phyloP scores from a whole-genome alignment of 805 yeast genomes.

The Candida wancherniae region DNA sequence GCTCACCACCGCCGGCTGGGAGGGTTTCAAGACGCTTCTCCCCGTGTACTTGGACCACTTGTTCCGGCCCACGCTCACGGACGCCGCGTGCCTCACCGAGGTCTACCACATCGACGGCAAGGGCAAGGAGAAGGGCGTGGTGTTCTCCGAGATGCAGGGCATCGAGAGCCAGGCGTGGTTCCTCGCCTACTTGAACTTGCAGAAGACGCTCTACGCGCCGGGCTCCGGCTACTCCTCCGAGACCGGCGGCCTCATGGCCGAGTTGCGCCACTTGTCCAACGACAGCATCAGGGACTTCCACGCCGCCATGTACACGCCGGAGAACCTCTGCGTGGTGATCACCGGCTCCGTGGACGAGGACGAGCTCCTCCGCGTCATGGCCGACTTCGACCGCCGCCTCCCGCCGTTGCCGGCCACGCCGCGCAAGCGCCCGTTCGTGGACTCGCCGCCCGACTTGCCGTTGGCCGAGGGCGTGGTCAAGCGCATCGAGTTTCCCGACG shows the following conservation, averaged over 20 bases:
- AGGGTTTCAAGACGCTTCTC: conserved; percentile 75
- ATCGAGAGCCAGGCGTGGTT: conserved; percentile 77
- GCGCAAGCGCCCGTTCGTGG: conserved; percentile 71
- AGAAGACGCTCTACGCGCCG: conserved; percentile 48
- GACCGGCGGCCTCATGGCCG: conserved; percentile 85
- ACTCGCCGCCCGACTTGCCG: conserved; percentile 47
- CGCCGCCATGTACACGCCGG: conserved; percentile 65
- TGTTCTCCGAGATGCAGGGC: conserved; percentile 95
- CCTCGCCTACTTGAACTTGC: conserved; percentile 54
- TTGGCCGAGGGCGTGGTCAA: conserved; percentile 37
- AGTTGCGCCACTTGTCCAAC: conserved; percentile 67
- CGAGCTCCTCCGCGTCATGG: conserved; percentile 60
- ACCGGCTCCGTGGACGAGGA: conserved; percentile 80
- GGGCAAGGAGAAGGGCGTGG: conserved; percentile 93
- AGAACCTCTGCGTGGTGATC: conserved; percentile 75
- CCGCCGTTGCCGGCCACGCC: conserved; percentile 34
- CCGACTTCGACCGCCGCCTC: conserved; percentile 55
- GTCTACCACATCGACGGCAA: conserved; percentile 91
- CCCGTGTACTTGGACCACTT: conserved; percentile 91
- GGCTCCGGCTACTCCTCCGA: conserved; percentile 85
- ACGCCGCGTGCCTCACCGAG: conserved; percentile 88
- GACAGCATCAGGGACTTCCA: conserved; percentile 78
- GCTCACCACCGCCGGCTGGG: conserved; percentile 91
- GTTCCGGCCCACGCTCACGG: conserved; percentile 77
- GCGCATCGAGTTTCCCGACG: conserved; percentile 77